Conservation (phyloP, 768 basidiomycete genomes). For the Phanerodontia chrysosporium region DNA sequence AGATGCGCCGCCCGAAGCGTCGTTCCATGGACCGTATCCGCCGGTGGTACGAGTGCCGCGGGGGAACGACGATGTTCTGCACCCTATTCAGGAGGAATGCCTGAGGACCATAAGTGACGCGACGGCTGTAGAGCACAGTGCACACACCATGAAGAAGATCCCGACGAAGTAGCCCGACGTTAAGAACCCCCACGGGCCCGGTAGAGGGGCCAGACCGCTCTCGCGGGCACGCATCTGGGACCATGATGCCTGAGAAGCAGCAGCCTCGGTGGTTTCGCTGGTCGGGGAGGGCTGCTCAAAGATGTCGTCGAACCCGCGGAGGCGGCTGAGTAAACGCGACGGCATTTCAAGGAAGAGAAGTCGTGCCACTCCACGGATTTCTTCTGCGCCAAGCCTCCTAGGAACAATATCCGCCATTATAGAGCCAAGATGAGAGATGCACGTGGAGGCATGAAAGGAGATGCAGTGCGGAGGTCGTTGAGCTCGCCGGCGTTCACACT, state of each 20-base stretch:
- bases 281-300: conserved; percentile 19
- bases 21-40: conserved; percentile 13
- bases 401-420: too few relatives aligned
- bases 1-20: conserved; percentile 2
- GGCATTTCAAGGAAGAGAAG: conserved; percentile 37
- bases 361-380: too few relatives aligned
- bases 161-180: conserved; percentile 71
- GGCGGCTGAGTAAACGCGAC: conserved; percentile 34
- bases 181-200: conserved; percentile 68
- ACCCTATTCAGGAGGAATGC: conserved; percentile 70
- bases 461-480: conserved; percentile 2
- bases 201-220: conserved; percentile 28
- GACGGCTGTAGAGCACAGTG: background rate
- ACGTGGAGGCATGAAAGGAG: background rate
- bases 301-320: conserved; percentile 33
- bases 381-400: too few relatives aligned
- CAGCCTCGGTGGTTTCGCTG: conserved; percentile 3
- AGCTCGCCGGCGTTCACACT: background rate
- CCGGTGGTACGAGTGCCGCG: conserved; percentile 35
- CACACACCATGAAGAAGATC: conserved; percentile 58
- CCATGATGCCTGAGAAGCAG: background rate
- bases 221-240: conserved; percentile 4
- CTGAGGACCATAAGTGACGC: conserved; percentile 28
- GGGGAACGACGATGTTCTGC: conserved; percentile 73
- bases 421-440: background rate